phyloP scores from a whole-genome alignment of 2,329 filamentous ascomycete species.

The Didymella sp. region DNA sequence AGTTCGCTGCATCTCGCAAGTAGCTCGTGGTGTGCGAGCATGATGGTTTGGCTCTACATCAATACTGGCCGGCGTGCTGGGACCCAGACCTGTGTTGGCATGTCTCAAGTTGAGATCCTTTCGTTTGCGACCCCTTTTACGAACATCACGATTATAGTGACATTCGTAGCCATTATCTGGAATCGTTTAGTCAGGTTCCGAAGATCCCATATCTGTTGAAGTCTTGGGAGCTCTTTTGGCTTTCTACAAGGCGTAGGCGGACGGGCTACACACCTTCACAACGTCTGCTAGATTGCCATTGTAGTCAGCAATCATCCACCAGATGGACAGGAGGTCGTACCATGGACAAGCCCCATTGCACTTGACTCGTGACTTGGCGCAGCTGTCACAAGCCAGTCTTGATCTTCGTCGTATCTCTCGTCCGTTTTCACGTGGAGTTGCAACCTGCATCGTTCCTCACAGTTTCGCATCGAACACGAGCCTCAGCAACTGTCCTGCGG shows the following conservation, averaged over 20 bases:
- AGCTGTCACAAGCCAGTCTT: slow-evolving; percentile 5
- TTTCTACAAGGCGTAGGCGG: not conserved
- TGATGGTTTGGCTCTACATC: not conserved
- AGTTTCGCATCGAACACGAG: not conserved
- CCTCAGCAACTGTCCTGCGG: slow-evolving; percentile 2
- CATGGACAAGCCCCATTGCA: slow-evolving; percentile 2
- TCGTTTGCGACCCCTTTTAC: slow-evolving; percentile 5
- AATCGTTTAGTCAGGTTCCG: not conserved
- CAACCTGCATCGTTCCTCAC: not conserved
- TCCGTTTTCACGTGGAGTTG: not conserved
- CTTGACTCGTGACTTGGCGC: slow-evolving; percentile 5
- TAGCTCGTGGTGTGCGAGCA: not conserved
- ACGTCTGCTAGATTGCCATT: not conserved
- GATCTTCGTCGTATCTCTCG: slow-evolving; percentile 8
- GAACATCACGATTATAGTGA: slow-evolving; percentile 3
- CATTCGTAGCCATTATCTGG: slow-evolving; percentile 2
- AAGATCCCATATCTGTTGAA: not conserved
- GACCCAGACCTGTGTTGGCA: not conserved
- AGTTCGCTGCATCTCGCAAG: not conserved
- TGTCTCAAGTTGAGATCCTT: not conserved
- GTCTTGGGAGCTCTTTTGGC: not conserved
- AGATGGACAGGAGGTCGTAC: not conserved
- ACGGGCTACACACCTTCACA: slow-evolving; percentile 2
- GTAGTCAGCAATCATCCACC: not conserved
- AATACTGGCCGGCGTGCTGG: not conserved